These are phyloP conservation scores for Albugo candida DNA, from an alignment of 352 stramenopile genomes.

Conservation along the genomic window DNA sequence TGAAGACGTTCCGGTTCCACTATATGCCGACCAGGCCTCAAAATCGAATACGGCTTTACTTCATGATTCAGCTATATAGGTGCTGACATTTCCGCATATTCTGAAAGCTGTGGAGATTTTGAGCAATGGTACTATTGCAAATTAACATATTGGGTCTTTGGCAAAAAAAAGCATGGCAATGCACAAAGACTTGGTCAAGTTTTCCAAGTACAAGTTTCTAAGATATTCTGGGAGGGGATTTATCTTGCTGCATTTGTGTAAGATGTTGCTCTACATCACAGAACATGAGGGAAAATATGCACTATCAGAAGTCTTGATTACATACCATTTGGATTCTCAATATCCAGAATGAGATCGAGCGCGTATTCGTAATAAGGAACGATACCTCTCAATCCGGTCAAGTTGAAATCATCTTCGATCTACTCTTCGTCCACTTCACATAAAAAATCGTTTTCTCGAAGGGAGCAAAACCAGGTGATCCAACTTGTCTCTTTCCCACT, in stretches of 20 bases:
- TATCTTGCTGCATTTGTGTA: slow-evolving; percentile 83
- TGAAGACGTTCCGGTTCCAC: too few species aligned
- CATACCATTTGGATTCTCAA: slow-evolving; percentile 73
- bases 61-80: too few species aligned
- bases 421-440: slow-evolving; percentile 98
- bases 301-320: background rate
- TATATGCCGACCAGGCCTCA: too few species aligned
- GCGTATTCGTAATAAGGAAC: slow-evolving; percentile 99
- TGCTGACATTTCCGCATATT: too few species aligned
- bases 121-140: too few species aligned
- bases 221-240: too few species aligned
- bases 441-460: slow-evolving; percentile 98
- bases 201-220: too few species aligned
- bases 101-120: too few species aligned
- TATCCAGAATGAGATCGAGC: slow-evolving; percentile 98
- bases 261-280: slow-evolving; percentile 28
- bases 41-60: too few species aligned
- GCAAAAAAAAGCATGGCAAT: too few species aligned
- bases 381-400: slow-evolving; percentile 90
- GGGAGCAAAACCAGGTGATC: slow-evolving; percentile 98
- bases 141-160: too few species aligned
- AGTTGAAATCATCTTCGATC: slow-evolving; percentile 99
- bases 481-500: slow-evolving; percentile 87
- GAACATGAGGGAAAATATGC: background rate
- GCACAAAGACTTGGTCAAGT: too few species aligned